Conservation (phyloP, 495 filamentous ascomycete genomes). For the Penicillium longicatenatum region DNA sequence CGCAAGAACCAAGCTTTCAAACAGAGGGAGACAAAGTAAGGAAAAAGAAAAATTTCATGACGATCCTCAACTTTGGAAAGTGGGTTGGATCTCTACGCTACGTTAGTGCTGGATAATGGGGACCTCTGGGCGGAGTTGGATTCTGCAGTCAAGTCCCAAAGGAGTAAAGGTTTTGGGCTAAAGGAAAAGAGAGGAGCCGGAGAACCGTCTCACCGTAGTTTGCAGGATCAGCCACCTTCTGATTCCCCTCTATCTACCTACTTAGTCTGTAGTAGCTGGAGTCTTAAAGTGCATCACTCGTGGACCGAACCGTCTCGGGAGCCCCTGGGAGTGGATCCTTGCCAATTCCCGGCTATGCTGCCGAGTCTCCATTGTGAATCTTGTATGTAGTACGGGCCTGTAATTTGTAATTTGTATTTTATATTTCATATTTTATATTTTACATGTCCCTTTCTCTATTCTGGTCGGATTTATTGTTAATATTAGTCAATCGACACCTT, state of each 20-base stretch:
- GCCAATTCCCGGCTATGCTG: conserved; percentile 26
- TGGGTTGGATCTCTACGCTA: neutral
- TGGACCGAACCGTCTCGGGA: conserved; percentile 24
- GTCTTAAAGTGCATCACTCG: conserved; percentile 8
- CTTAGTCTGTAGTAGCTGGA: conserved; percentile 2
- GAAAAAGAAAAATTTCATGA: neutral
- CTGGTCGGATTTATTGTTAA: too few relatives aligned
- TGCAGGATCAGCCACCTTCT: conserved; percentile 5
- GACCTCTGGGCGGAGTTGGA: neutral
- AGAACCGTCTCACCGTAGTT: conserved; percentile 34
- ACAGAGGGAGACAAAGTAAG: neutral
- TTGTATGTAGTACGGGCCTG: too few relatives aligned
- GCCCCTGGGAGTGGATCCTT: conserved; percentile 18
- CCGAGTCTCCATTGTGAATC: conserved; percentile 14
- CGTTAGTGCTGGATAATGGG: neutral
- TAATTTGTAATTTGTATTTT: neutral
- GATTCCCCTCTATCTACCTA: neutral
- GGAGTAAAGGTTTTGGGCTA: neutral
- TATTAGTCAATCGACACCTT: neutral
- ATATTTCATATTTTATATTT: neutral
- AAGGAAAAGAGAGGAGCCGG: conserved; percentile 3
- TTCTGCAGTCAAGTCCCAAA: neutral
- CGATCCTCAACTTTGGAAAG: neutral
- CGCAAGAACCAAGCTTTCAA: neutral
- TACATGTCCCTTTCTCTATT: too few relatives aligned